phyloP scores from a whole-genome alignment of 2,329 filamentous ascomycete species.

The Lecanicillium sp. region DNA sequence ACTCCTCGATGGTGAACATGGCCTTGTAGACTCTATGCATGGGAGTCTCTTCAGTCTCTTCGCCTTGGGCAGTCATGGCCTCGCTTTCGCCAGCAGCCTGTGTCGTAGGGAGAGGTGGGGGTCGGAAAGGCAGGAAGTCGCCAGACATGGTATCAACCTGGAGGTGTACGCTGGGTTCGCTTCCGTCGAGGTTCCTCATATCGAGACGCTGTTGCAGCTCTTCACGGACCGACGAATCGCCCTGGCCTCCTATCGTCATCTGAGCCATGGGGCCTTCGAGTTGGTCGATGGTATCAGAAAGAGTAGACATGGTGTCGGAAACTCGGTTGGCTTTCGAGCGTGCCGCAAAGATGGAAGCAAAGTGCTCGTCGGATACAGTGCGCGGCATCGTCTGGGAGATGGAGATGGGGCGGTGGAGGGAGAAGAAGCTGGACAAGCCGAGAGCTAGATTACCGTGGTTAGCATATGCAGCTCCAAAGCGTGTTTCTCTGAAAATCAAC shows the following conservation, averaged over 20 bases:
- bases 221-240: slow-evolving; percentile 17
- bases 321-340: slow-evolving; percentile 42
- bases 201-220: slow-evolving; percentile 38
- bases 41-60: slow-evolving; percentile 26
- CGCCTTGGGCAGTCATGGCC: slow-evolving; percentile 28
- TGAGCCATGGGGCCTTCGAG: slow-evolving; percentile 50
- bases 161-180: slow-evolving; percentile 51
- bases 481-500: slow-evolving; percentile 13
- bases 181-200: slow-evolving; percentile 47
- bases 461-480: slow-evolving; percentile 5
- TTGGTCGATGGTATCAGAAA: slow-evolving; percentile 51
- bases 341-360: slow-evolving; percentile 73
- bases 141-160: slow-evolving; percentile 61
- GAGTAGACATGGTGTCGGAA: slow-evolving; percentile 57
- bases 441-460: slow-evolving; percentile 51
- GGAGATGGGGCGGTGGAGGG: slow-evolving; percentile 88
- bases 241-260: slow-evolving; percentile 35
- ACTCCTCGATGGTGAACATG: slow-evolving; percentile 60
- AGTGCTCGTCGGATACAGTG: slow-evolving; percentile 62
- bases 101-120: slow-evolving; percentile 71
- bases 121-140: slow-evolving; percentile 71
- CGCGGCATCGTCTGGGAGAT: slow-evolving; percentile 74
- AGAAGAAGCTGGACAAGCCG: slow-evolving; percentile 87
- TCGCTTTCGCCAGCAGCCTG: slow-evolving; percentile 29
- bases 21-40: slow-evolving; percentile 53